These are phyloP conservation scores for Raddia distichophylla DNA, from an alignment of 176 grass and related monocot species.

Conservation along the genomic window DNA sequence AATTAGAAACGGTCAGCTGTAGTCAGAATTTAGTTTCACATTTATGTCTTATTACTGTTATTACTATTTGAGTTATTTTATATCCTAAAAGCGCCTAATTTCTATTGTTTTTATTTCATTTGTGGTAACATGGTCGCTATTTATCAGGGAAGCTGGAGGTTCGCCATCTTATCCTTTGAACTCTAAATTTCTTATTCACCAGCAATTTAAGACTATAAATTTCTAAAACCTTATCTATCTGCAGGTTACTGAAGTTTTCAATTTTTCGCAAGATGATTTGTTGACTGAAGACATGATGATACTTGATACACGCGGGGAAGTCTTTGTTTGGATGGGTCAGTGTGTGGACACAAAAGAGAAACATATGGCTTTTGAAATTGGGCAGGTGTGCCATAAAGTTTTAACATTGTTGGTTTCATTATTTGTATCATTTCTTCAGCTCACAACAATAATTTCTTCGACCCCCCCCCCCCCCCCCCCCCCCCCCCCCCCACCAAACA, in stretches of 20 bases:
- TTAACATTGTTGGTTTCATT: slow-evolving; percentile 33
- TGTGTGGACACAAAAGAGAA: slow-evolving; percentile 82
- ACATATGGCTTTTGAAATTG: slow-evolving; percentile 80
- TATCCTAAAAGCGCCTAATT: slow-evolving; percentile 41
- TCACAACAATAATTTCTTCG: slow-evolving; percentile 25
- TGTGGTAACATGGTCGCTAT: slow-evolving; percentile 6
- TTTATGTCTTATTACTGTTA: slow-evolving; percentile 23
- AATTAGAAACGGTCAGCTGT: slow-evolving; percentile 64
- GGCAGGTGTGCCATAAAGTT: slow-evolving; percentile 52
- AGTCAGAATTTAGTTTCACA: slow-evolving; percentile 18
- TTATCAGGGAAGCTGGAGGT: slow-evolving; percentile 87
- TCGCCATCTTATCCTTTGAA: slow-evolving; percentile 32
- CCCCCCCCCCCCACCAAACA: no score
- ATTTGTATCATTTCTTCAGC: slow-evolving; percentile 21
- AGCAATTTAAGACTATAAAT: slow-evolving; percentile 16
- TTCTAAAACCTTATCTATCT: slow-evolving; percentile 31
- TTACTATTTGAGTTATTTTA: background rate
- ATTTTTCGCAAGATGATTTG: slow-evolving; percentile 98
- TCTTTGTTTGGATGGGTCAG: slow-evolving; percentile 94
- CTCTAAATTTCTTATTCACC: slow-evolving; percentile 12
- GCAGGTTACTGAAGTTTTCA: slow-evolving; percentile 79
- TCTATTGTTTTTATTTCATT: slow-evolving; percentile 36
- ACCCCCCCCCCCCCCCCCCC: no score
- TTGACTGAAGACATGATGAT: slow-evolving; percentile 89
- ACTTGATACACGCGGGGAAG: slow-evolving; percentile 78